Evolutionary conservation across 306 rosid species (phyloP).

Genomic region (Prunus davidiana): DNA sequence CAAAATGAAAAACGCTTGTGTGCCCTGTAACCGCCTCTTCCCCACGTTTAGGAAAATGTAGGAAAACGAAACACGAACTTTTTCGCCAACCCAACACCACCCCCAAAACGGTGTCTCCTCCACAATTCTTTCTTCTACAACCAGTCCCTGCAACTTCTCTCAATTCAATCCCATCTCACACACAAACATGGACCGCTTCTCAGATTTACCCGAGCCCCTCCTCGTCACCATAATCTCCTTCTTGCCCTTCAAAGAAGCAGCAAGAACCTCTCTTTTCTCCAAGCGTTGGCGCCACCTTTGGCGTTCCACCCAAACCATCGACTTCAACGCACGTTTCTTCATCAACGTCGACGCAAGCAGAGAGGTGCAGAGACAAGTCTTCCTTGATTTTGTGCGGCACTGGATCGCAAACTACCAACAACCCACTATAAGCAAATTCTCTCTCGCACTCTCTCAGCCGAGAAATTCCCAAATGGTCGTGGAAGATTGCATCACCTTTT

Average conservation of each 20-base stretch:
- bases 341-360: neutral
- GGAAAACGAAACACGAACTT: no score
- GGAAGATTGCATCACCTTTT: conserved; percentile 19
- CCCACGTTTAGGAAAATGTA: no score
- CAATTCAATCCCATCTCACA: no score
- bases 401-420: conserved; percentile 9
- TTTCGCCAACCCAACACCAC: no score
- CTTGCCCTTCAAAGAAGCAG: conserved; percentile 30
- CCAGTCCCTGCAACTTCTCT: no score
- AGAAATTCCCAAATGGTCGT: neutral
- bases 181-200: neutral
- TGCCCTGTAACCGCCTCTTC: no score
- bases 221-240: conserved; percentile 15
- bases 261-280: conserved; percentile 25
- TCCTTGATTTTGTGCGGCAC: conserved; percentile 3
- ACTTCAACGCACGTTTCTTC: conserved; percentile 22
- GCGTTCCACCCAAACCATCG: conserved; percentile 20
- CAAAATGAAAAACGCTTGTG: no score
- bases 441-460: conserved; percentile 9
- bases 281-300: conserved; percentile 24
- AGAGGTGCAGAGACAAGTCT: neutral
- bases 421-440: neutral
- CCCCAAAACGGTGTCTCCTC: no score
- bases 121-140: no score
- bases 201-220: conserved; percentile 1